These are phyloP conservation scores for Vickermania spadyakhi DNA, from an alignment of 208 protist genomes.

Conservation along the genomic window DNA sequence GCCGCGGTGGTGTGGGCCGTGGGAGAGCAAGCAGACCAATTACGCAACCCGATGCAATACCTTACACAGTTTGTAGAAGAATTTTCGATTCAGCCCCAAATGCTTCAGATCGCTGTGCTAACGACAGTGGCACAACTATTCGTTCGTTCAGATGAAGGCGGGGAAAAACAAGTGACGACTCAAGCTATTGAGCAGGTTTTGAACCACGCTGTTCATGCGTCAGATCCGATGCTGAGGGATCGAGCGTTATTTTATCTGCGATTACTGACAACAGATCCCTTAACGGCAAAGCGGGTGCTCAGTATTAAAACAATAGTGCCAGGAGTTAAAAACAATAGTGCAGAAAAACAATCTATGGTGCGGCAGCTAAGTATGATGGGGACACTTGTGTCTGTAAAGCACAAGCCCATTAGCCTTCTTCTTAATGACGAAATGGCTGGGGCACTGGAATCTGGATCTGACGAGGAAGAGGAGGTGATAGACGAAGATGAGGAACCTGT, in stretches of 20 bases:
- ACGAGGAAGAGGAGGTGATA: too few relatives aligned
- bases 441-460: too few relatives aligned
- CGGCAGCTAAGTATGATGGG: too few relatives aligned
- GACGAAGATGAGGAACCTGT: too few relatives aligned
- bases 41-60: conserved; percentile 93
- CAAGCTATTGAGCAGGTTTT: conserved; percentile 83
- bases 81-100: conserved; percentile 88
- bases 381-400: too few relatives aligned
- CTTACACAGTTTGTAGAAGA: conserved; percentile 93
- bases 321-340: too few relatives aligned
- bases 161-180: conserved; percentile 18
- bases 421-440: too few relatives aligned
- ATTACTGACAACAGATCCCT: conserved; percentile 89
- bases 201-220: conserved; percentile 67
- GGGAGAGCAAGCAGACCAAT: conserved; percentile 93
- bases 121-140: conserved; percentile 97
- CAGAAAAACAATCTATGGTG: too few relatives aligned
- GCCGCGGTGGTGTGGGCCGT: conserved; percentile 97
- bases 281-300: conserved; percentile 87
- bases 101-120: conserved; percentile 94
- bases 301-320: not conserved
- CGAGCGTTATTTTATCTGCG: conserved; percentile 98
- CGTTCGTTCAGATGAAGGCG: conserved; percentile 50
- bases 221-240: conserved; percentile 96
- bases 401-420: too few relatives aligned